Conservation (phyloP, 1,284 basidiomycete species). For the Pseudozyma thailandica region DNA sequence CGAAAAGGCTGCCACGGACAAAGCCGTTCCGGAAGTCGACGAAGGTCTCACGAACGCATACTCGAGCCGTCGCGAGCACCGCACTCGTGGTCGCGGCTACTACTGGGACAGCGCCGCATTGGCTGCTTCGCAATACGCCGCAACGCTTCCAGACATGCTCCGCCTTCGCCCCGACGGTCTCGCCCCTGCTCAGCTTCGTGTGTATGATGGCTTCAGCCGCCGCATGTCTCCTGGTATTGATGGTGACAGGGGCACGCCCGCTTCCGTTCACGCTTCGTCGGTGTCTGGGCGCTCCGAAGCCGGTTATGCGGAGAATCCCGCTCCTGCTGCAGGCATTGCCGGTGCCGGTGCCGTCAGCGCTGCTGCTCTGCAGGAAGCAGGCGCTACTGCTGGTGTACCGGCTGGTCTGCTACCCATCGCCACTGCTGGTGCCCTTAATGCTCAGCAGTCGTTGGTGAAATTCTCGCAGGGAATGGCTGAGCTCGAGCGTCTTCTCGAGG, state of each 20-base stretch:
- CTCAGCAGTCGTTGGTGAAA: slow-evolving; percentile 66
- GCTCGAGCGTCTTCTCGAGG: slow-evolving; percentile 59
- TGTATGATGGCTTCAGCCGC: slow-evolving; percentile 88
- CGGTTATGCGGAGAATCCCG: slow-evolving; percentile 26
- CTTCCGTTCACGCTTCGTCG: slow-evolving; percentile 48
- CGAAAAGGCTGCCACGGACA: slow-evolving; percentile 97
- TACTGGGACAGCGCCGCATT: slow-evolving; percentile 64
- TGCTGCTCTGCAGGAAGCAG: slow-evolving; percentile 27
- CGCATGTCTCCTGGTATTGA: slow-evolving; percentile 46
- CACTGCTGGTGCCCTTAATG: slow-evolving; percentile 33
- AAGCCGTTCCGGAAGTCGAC: slow-evolving; percentile 93
- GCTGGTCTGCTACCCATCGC: slow-evolving; percentile 25
- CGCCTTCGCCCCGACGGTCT: slow-evolving; percentile 86
- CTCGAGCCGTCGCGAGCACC: slow-evolving; percentile 80
- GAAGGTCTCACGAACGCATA: slow-evolving; percentile 86
- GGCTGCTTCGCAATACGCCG: slow-evolving; percentile 76
- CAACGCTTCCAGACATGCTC: slow-evolving; percentile 86
- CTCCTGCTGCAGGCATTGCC: slow-evolving; percentile 10
- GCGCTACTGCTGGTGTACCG: slow-evolving; percentile 23
- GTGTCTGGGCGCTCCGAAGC: slow-evolving; percentile 38
- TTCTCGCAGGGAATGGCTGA: slow-evolving; percentile 64
- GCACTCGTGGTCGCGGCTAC: slow-evolving; percentile 74
- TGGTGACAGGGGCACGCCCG: slow-evolving; percentile 41
- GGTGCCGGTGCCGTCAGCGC: slow-evolving; percentile 23
- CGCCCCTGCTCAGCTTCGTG: slow-evolving; percentile 81